Percentiles rank a stretch among this genome's conserved stretches.
These are phyloP conservation scores for Glonium stellatum DNA, from an alignment of 495 filamentous ascomycete genomes.

Conservation along the genomic window DNA sequence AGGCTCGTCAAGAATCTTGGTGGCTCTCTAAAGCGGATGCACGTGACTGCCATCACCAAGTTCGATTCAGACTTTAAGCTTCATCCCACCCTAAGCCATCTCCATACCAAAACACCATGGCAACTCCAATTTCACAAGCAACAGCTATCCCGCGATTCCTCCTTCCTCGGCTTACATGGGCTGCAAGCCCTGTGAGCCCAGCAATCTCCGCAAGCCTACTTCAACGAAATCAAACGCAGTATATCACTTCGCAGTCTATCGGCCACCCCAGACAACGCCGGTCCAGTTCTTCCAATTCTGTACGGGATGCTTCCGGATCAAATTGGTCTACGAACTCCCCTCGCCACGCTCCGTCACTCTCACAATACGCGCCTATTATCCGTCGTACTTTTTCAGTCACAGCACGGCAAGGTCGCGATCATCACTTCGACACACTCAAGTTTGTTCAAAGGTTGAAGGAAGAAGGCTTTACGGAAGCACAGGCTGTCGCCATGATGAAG, in stretches of 20 bases:
- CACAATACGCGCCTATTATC: neutral
- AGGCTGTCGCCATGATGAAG: slow-evolving; percentile 94
- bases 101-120: slow-evolving; percentile 9
- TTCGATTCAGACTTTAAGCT: no score
- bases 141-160: slow-evolving; percentile 23
- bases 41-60: no score
- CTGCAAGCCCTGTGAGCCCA: neutral
- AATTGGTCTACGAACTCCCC: neutral
- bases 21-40: no score
- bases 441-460: slow-evolving; percentile 84
- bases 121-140: slow-evolving; percentile 9
- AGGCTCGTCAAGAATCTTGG: no score
- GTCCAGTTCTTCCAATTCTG: neutral
- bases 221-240: slow-evolving; percentile 5
- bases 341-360: neutral
- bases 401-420: slow-evolving; percentile 55
- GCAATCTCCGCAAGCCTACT: slow-evolving; percentile 1
- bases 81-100: no score
- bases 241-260: neutral
- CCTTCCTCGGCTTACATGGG: slow-evolving; percentile 19
- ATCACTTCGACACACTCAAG: slow-evolving; percentile 97
- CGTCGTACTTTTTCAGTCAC: slow-evolving; percentile 59
- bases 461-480: slow-evolving; percentile 93
- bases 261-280: neutral
- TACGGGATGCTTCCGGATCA: neutral